Base-by-base conservation (phyloP, 169 alveolate genomes). In the Cryptosporidium sp. region DNA sequence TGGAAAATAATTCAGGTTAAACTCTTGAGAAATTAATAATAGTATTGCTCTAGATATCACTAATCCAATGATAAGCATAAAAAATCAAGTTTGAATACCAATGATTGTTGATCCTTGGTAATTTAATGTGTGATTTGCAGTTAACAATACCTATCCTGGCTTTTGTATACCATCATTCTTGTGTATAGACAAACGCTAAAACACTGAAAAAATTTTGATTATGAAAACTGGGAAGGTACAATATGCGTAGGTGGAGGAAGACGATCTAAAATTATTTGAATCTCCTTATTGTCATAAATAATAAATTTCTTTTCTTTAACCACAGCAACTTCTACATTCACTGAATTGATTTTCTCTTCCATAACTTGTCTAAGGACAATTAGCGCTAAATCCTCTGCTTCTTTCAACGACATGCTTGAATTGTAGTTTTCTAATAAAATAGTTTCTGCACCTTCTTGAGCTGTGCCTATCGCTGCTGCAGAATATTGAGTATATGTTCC, bases 381-480 rank as follows among this genome's bases (percentile, higher is more conserved):
- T 31, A 98, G 92, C 50, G 98, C 98, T 71, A 98, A 91, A 80
- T 95, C 93, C 86, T 97, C 99, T 35, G 99, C 99, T 73, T 98
- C 99, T 45, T 92, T 94, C 5, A 98, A 92, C 48, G 95, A 93
- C 97, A 96, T 95, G 39, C 96, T 96, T 69, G 96, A 97, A 45
- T 93, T 94, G 93, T 96, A 98, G 86, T 97, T 95, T 93, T 97
- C 99, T 86, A 97, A 98, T 65, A 98, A 95, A 91, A 97, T 95
- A n/a, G 97, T 70, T 70, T 97, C 98, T 4, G 99, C 99, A 62
- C 98, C 98, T 69, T 95, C 98, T 73, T 96, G 98, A 35, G 98
- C 98, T 59, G 98, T 96, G 6, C 99, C 99, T 1, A 98, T 94
- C 31, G 99, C 99, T 51, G 99, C 98, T 14, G 99, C 99, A 73